Base-by-base conservation (phyloP, 768 basidiomycete species). In the Boletus rufocinnamomeus region DNA sequence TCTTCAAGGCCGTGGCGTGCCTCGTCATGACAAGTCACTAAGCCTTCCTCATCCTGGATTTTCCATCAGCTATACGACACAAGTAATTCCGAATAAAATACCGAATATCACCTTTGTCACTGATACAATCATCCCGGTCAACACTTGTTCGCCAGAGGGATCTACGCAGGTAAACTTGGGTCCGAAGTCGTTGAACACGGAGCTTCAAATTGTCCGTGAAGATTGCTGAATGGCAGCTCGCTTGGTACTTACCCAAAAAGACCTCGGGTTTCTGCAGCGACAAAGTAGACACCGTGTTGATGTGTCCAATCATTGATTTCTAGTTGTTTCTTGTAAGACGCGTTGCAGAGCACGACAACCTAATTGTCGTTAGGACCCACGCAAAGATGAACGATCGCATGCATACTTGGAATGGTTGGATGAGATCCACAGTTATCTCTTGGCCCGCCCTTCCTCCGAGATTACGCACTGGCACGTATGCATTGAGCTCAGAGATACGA, bases 1-100 rank as follows among this genome's bases (percentile, higher is more conserved):
- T 98, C 97, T 72, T 98, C 95, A n/a, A 99, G 82, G 21, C 97
- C 97, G 72, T 98, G 97, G 58, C 97, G 85, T 13, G 96, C 90
- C 77, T 99, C 97, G 64, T 99, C 97, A 58, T 98, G 78, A 71
- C 95, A 97, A 13, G 96, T 97, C 8, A 98, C 96, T 23, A 98
- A 75, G n/a, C 89, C 95, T 52, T 97, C 94, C 46, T 81, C 78
- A 59, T 87, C 89, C 93, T 96, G 57, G 13, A 16, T 23, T 27
- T 56, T 34, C 23, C 45, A 17, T 54, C 52, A 55, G 44, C 9
- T 50, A 49, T 59, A 19, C 10, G 14, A 41, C 30, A 14, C 14
- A 17, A 25, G 13, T 37, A 32, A 6, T 32, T 7, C 17, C 14
- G 16, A 27, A n/a, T 50, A 51, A 43, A 49, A 48, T 21, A 60